These are phyloP conservation scores for Lactuca saligna DNA, from an alignment of 129 eudicot genomes.

Conservation along the genomic window DNA sequence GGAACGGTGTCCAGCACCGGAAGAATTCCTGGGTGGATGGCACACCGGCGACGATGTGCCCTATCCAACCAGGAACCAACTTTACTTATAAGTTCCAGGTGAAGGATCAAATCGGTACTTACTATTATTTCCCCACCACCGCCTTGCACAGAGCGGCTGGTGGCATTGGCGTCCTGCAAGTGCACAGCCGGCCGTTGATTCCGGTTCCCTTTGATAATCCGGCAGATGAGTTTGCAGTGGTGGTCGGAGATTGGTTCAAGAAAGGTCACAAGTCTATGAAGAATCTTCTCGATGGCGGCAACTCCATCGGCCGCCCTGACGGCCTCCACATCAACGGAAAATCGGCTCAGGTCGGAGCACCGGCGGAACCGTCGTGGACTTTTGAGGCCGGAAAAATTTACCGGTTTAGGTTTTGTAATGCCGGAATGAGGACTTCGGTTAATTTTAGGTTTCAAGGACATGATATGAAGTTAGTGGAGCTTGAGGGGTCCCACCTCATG, in stretches of 20 bases:
- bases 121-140: slow-evolving; percentile 66
- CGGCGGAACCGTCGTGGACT: slow-evolving; percentile 55
- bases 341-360: slow-evolving; percentile 44
- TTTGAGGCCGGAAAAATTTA: slow-evolving; percentile 71
- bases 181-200: slow-evolving; percentile 69
- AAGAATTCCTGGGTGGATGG: slow-evolving; percentile 93
- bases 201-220: slow-evolving; percentile 76
- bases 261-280: slow-evolving; percentile 61
- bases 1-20: slow-evolving; percentile 84
- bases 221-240: slow-evolving; percentile 55
- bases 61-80: slow-evolving; percentile 74
- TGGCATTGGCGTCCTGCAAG: slow-evolving; percentile 54
- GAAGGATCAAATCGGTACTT: slow-evolving; percentile 88
- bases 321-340: slow-evolving; percentile 79
- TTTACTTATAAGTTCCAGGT: slow-evolving; percentile 81
- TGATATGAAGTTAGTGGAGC: slow-evolving; percentile 70
- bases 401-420: slow-evolving; percentile 74
- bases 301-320: slow-evolving; percentile 64
- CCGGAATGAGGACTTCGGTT: slow-evolving; percentile 66
- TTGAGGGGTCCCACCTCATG: slow-evolving; percentile 85
- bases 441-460: slow-evolving; percentile 80
- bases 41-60: slow-evolving; percentile 84
- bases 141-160: slow-evolving; percentile 65
- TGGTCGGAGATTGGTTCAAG: slow-evolving; percentile 90
- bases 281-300: slow-evolving; percentile 59